Conservation (phyloP, 2,329 filamentous ascomycete genomes). For the Microdochium bolleyi region DNA sequence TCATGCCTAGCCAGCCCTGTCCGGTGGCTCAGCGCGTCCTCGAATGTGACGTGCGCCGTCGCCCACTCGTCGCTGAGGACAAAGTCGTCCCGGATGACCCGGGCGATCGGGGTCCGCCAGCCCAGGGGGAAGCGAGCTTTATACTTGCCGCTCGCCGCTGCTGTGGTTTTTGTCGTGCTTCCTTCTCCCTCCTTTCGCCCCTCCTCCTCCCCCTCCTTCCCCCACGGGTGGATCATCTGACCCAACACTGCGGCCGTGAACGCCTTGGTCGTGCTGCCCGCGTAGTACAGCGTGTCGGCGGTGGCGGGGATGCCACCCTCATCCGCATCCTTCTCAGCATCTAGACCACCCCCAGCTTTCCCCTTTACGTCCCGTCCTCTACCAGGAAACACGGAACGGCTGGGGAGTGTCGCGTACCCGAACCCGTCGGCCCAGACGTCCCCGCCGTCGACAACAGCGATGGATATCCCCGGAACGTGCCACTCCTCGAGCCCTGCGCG, state of each 20-base stretch:
- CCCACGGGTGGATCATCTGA: conserved; percentile 35
- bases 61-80: conserved; percentile 29
- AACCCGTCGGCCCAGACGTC: conserved; percentile 28
- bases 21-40: conserved; percentile 44
- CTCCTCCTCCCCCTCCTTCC: conserved; percentile 13
- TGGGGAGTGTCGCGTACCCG: not conserved
- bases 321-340: not conserved
- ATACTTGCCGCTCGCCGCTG: not conserved
- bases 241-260: conserved; percentile 41
- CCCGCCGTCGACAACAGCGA: conserved; percentile 37
- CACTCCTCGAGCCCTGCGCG: conserved; percentile 22
- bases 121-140: not conserved
- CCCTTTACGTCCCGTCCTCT: not conserved
- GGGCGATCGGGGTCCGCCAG: conserved; percentile 36
- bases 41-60: conserved; percentile 38
- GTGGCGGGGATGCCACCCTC: not conserved
- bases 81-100: conserved; percentile 42
- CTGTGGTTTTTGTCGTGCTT: conserved; percentile 2
- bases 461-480: conserved; percentile 39
- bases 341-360: not conserved
- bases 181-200: conserved; percentile 7
- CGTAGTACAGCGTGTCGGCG: conserved; percentile 39
- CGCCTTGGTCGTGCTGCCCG: conserved; percentile 46
- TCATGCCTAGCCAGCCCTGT: conserved; percentile 39
- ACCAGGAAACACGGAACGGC: not conserved